Evolutionary conservation across 768 basidiomycete genomes (phyloP).

Genomic region (Podaxis mareebaensis): DNA sequence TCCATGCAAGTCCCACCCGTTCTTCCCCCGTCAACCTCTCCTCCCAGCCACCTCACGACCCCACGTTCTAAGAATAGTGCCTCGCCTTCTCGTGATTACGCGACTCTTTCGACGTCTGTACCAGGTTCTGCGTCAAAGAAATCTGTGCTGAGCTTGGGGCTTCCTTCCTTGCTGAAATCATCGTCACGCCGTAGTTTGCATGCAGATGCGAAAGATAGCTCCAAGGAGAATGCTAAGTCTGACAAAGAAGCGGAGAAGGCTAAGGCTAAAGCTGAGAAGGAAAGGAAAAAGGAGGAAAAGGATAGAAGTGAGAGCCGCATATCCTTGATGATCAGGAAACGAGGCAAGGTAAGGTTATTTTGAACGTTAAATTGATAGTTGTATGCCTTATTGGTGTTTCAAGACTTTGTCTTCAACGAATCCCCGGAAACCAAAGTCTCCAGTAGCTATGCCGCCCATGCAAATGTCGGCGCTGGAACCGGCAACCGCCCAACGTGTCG

Average conservation of each 20-base stretch:
- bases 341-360: conserved; percentile 74
- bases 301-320: conserved; percentile 90
- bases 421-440: conserved; percentile 69
- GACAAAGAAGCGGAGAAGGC: conserved; percentile 53
- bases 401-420: conserved; percentile 87
- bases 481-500: conserved; percentile 81
- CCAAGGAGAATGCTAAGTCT: conserved; percentile 42
- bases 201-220: conserved; percentile 60
- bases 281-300: conserved; percentile 71
- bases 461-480: conserved; percentile 85
- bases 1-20: conserved; percentile 71
- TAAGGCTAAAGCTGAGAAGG: conserved; percentile 44
- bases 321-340: conserved; percentile 84
- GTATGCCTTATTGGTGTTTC: conserved; percentile 17
- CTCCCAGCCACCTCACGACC: conserved; percentile 47
- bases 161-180: conserved; percentile 85
- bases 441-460: conserved; percentile 83
- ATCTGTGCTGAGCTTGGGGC: conserved; percentile 75
- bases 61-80: conserved; percentile 41
- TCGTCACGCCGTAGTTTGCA: conserved; percentile 81
- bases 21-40: conserved; percentile 50
- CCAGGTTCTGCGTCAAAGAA: conserved; percentile 72
- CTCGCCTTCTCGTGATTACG: conserved; percentile 57
- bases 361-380: background rate
- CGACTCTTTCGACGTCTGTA: conserved; percentile 51